phyloP scores from a whole-genome alignment of 2,329 filamentous ascomycete species.

The Apiospora malaysiana region DNA sequence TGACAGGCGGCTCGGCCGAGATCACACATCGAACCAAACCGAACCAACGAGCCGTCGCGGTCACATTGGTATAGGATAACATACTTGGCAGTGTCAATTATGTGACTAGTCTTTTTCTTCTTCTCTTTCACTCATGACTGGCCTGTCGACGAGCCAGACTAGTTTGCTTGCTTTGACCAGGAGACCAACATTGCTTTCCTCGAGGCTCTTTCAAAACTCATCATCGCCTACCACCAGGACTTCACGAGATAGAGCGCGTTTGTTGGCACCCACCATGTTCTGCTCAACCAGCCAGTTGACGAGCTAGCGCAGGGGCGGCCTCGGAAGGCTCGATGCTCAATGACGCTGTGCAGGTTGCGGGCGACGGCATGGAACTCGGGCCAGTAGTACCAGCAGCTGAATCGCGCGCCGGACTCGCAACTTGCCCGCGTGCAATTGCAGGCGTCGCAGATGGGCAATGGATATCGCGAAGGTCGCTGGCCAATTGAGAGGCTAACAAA shows the following conservation, averaged over 20 bases:
- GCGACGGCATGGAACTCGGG: background rate
- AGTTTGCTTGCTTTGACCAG: background rate
- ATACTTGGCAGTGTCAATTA: background rate
- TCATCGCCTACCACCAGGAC: background rate
- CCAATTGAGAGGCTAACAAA: background rate
- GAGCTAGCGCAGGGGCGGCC: too few species aligned
- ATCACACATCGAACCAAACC: background rate
- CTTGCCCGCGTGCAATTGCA: background rate
- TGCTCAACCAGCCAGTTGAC: background rate
- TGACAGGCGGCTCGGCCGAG: background rate
- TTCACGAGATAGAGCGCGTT: background rate
- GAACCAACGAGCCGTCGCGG: background rate
- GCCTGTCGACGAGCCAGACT: background rate
- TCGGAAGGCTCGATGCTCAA: too few species aligned
- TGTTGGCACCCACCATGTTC: background rate
- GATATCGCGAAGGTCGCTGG: background rate
- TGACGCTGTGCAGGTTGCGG: background rate
- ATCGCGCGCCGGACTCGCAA: background rate
- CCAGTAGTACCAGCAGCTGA: background rate
- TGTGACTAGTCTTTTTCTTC: background rate
- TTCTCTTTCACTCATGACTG: too few species aligned
- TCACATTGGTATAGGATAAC: background rate
- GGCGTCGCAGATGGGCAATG: too few species aligned
- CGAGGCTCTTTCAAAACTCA: background rate
- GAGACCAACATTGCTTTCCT: background rate